Percentiles rank a stretch among this genome's conserved stretches.
Evolutionary conservation across 2,329 filamentous ascomycete genomes (phyloP).

Genomic region (Colletotrichum trifolii): DNA sequence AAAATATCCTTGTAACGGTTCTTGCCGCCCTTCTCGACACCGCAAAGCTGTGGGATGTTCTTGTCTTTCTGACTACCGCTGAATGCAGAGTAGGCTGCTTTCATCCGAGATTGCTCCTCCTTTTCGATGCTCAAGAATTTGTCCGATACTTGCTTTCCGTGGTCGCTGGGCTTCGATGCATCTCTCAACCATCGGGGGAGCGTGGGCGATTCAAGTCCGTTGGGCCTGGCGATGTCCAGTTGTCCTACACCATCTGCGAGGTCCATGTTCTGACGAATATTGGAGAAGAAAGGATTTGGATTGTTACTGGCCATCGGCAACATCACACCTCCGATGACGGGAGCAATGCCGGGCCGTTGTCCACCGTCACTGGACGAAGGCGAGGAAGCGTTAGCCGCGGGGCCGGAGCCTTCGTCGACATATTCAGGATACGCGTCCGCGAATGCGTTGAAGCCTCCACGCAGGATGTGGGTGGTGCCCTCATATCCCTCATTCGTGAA

Average conservation of each 20-base stretch:
- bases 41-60: conserved; percentile 73
- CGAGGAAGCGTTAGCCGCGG: conserved; percentile 47
- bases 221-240: conserved; percentile 65
- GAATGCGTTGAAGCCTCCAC: conserved; percentile 85
- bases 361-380: conserved; percentile 59
- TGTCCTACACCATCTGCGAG: conserved; percentile 93
- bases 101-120: conserved; percentile 92
- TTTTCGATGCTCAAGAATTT: conserved; percentile 88
- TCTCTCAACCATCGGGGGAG: conserved; percentile 83
- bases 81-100: conserved; percentile 72
- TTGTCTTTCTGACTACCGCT: conserved; percentile 44
- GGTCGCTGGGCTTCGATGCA: conserved; percentile 73
- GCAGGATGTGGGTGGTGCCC: conserved; percentile 79
- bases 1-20: conserved; percentile 99
- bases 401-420: conserved; percentile 63
- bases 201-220: conserved; percentile 56
- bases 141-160: conserved; percentile 83
- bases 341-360: conserved; percentile 63
- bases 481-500: conserved; percentile 86
- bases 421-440: conserved; percentile 72
- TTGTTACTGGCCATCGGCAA: conserved; percentile 77
- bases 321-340: conserved; percentile 89
- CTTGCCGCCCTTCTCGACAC: conserved; percentile 93
- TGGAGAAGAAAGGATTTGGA: conserved; percentile 91
- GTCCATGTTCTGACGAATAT: conserved; percentile 97